These are phyloP conservation scores for Cutaneotrichosporon sp. DNA, from an alignment of 1,284 basidiomycete species.

Conservation along the genomic window DNA sequence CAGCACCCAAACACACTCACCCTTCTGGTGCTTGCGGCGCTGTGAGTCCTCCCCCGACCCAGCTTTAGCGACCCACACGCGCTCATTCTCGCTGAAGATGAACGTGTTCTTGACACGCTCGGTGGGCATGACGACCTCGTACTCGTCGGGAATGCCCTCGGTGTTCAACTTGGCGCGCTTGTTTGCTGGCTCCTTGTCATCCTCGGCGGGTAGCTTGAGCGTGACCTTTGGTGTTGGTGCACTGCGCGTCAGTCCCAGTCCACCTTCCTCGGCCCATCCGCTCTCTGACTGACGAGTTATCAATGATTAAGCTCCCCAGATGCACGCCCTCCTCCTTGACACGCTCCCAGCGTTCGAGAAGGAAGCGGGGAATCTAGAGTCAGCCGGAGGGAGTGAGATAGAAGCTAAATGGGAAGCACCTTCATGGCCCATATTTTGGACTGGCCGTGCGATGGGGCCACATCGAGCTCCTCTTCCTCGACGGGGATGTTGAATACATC, in stretches of 20 bases:
- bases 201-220: slow-evolving; percentile 24
- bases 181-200: slow-evolving; percentile 7
- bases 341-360: slow-evolving; percentile 57
- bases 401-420: slow-evolving; percentile 20
- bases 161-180: slow-evolving; percentile 31
- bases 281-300: slow-evolving; percentile 48
- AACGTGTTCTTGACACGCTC: slow-evolving; percentile 45
- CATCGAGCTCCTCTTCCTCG: slow-evolving; percentile 40
- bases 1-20: slow-evolving; percentile 32
- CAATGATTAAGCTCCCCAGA: slow-evolving; percentile 57
- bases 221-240: slow-evolving; percentile 18
- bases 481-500: slow-evolving; percentile 27
- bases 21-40: slow-evolving; percentile 42
- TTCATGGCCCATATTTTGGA: slow-evolving; percentile 49
- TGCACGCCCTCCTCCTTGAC: slow-evolving; percentile 55
- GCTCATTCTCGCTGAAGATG: slow-evolving; percentile 43
- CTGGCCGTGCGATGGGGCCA: slow-evolving; percentile 25
- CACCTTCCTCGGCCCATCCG: background rate
- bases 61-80: slow-evolving; percentile 24
- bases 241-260: slow-evolving; percentile 7
- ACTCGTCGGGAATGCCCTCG: slow-evolving; percentile 41
- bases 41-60: slow-evolving; percentile 14
- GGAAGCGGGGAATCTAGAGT: slow-evolving; percentile 56
- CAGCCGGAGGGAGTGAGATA: background rate
- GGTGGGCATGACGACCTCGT: slow-evolving; percentile 38